Base-by-base conservation (phyloP, 257 asterid genomes). In the Craterostigma plantagineum region DNA sequence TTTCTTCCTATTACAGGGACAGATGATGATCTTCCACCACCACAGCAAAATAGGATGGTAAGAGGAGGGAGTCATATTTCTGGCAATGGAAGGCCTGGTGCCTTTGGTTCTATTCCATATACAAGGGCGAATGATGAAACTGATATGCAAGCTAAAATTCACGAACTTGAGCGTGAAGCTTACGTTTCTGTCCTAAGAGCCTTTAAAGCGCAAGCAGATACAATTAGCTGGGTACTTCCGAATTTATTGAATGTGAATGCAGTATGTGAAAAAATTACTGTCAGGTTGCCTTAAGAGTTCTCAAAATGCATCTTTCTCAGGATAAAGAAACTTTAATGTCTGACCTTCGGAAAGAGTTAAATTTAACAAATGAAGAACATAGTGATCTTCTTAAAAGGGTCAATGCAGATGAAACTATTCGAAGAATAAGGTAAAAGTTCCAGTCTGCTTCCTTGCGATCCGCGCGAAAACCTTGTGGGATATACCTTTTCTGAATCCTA, bases 151-250 rank as follows among this genome's bases (percentile, higher is more conserved):
- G 82, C 79, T 55, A 81, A 70, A 63, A 78, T 81, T 54, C 95
- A 79, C 69, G 82, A 76, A 71, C 85, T 76, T 47, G 97, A 78
- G 75, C 86, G 73, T 61, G 97, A 86, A 69, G 97, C 97, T 27
- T 86, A 86, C 65, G 61, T 69, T 58, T 71, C 92, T 27, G 73
- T 86, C 52, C 63, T 86, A 49, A 68, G 92, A 67, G 92, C 85
- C 46, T 87, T 87, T 58, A 78, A 74, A 70, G 97, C 95, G 53
- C 94, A 79, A 59, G 93, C 73, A 40, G 93, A 79, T 66, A 81
- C 90, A 58, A 78, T 87, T 69, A 44, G 95, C 36, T 87, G 92
- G 97, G 97, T 87, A 87, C 42, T 12, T 39, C 16, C 40, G 4
- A 7, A 2, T 45, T 3, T 52, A 46, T n/a, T 34, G 43, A 41